Conservation (phyloP, 164 flowering plant species). For the Buxus sempervirens region DNA sequence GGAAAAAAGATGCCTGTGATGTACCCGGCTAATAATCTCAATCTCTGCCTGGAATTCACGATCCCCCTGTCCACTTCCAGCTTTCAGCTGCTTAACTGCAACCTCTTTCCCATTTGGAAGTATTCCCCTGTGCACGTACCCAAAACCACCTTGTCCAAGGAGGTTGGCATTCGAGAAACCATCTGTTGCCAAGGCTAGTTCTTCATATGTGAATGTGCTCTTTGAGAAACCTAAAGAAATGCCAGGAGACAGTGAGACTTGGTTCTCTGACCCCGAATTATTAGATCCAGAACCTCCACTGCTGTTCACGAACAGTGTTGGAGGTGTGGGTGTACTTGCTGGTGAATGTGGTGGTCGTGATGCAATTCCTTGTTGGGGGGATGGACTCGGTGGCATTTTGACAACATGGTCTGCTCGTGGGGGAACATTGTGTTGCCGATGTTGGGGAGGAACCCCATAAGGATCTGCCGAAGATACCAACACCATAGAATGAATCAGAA, state of each 20-base stretch:
- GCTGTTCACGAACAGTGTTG: constrained; percentile 48
- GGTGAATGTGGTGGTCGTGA: constrained; percentile 42
- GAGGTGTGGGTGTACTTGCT: constrained; percentile 10
- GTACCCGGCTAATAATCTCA: constrained; percentile 93
- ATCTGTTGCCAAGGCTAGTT: constrained; percentile 81
- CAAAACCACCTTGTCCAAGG: constrained; percentile 98
- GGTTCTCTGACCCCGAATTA: constrained; percentile 52
- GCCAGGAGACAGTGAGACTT: constrained; percentile 70
- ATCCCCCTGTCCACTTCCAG: constrained; percentile 96
- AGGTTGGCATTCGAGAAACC: constrained; percentile 88
- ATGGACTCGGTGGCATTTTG: constrained; percentile 36
- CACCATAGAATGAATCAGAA: background rate
- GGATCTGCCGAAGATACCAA: constrained; percentile 31
- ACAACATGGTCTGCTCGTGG: constrained; percentile 50
- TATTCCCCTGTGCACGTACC: constrained; percentile 86
- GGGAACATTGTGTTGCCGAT: constrained; percentile 61
- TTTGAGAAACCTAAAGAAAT: constrained; percentile 59
- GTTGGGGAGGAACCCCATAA: constrained; percentile 44
- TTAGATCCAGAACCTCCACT: constrained; percentile 73
- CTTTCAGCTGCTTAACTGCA: constrained; percentile 82
- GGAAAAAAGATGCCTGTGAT: constrained; percentile 91
- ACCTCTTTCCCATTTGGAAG: constrained; percentile 90
- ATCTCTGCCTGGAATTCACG: constrained; percentile 97
- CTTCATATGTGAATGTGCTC: constrained; percentile 83
- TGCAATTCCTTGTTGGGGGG: constrained; percentile 51